phyloP scores from a whole-genome alignment of 148 eudicot genomes.

The Dysphania ambrosioides region DNA sequence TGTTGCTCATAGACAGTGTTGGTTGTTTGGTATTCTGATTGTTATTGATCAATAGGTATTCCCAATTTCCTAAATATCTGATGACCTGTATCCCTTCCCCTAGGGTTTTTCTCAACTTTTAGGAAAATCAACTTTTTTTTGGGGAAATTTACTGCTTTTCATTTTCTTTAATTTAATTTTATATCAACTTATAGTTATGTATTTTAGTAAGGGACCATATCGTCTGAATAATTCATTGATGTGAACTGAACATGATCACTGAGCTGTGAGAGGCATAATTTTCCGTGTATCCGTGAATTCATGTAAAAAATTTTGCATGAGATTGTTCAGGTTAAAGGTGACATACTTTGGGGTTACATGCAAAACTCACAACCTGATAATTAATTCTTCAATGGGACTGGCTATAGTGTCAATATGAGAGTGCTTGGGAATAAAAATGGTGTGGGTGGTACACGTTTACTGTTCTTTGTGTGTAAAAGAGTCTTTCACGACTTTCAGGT shows the following conservation, averaged over 20 bases:
- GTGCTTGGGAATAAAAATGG: not conserved
- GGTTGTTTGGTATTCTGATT: no score
- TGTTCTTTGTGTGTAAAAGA: not conserved
- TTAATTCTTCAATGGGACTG: not conserved
- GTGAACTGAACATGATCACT: not conserved
- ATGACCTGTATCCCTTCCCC: not conserved
- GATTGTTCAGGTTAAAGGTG: not conserved
- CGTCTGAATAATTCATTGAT: not conserved
- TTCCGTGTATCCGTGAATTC: not conserved
- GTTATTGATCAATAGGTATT: no score
- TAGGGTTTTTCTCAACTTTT: not conserved
- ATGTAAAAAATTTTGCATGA: not conserved
- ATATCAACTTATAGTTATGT: not conserved
- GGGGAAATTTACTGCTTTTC: not conserved
- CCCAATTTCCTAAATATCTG: no score
- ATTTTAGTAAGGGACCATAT: no score
- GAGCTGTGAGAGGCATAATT: not conserved
- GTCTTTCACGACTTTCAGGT: slow-evolving; percentile 8
- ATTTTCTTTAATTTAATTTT: no score
- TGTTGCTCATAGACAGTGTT: no score
- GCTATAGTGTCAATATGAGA: not conserved
- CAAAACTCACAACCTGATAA: not conserved
- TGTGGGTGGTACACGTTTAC: not conserved
- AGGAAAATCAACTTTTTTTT: not conserved
- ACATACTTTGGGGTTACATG: not conserved